These are phyloP conservation scores for Asparagopsis taxiformis DNA, from an alignment of 31 red algal genomes.

Conservation along the genomic window DNA sequence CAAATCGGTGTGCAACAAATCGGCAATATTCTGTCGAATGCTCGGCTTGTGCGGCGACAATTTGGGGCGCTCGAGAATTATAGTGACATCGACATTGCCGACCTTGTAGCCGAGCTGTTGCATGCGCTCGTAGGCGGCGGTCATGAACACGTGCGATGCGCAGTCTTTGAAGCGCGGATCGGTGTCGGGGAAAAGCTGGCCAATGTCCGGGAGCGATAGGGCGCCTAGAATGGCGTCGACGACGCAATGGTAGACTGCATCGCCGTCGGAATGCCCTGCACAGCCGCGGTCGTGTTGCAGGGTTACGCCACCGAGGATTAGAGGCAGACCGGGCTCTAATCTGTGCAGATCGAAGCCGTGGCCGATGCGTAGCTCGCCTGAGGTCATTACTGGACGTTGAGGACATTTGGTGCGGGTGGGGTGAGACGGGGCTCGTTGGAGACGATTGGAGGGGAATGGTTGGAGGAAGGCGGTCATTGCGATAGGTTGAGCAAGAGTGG, in stretches of 20 bases:
- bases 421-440: too few relatives aligned
- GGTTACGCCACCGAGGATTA: constrained; percentile 84
- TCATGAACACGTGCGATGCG: constrained; percentile 81
- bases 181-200: constrained; percentile 89
- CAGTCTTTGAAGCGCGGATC: constrained; percentile 86
- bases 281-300: constrained; percentile 82
- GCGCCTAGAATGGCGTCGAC: constrained; percentile 92
- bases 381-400: too few relatives aligned
- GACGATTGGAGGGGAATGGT: too few relatives aligned
- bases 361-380: too few relatives aligned
- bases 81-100: constrained; percentile 93
- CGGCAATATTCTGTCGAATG: constrained; percentile 86
- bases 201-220: constrained; percentile 89
- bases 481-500: too few relatives aligned
- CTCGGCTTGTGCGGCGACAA: constrained; percentile 76
- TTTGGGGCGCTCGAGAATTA: constrained; percentile 95
- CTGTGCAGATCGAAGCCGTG: constrained; percentile 97
- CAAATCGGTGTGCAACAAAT: constrained; percentile 42
- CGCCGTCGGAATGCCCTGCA: constrained; percentile 91
- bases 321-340: constrained; percentile 78
- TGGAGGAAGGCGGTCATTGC: too few relatives aligned
- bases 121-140: constrained; percentile 72
- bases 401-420: too few relatives aligned
- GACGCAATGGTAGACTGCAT: constrained; percentile 93
- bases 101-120: constrained; percentile 52